Evolutionary conservation across 192 early-diverging fungal species (phyloP).

Genomic region (Lobosporangium transversale): DNA sequence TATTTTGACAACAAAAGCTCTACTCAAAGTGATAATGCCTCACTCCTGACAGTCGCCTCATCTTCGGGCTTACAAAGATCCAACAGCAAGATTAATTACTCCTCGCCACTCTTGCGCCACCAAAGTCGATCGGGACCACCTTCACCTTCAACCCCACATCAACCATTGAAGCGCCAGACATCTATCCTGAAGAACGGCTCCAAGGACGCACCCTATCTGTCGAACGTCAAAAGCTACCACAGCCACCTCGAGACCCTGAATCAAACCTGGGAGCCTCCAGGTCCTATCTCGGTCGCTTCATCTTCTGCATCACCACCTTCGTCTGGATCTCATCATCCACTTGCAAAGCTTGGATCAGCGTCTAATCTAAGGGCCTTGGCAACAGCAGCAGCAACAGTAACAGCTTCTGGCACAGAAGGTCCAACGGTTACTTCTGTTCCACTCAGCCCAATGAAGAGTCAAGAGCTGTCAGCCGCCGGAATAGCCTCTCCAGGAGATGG

Average conservation of each 20-base stretch:
- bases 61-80: constrained; percentile 23
- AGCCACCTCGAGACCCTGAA: constrained; percentile 33
- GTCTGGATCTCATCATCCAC: constrained; percentile 7
- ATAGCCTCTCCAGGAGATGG: constrained; percentile 7
- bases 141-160: constrained; percentile 12
- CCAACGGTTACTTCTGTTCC: background rate
- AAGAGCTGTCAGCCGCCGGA: background rate
- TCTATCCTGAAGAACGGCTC: constrained; percentile 51
- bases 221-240: constrained; percentile 8
- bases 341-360: constrained; percentile 33
- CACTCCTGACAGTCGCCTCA: constrained; percentile 1
- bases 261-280: constrained; percentile 39
- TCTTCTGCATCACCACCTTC: constrained; percentile 3
- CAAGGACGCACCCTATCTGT: constrained; percentile 48
- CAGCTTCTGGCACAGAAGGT: no score
- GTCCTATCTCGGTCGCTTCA: constrained; percentile 12
- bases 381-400: constrained; percentile 15
- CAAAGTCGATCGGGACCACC: constrained; percentile 42
- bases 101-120: constrained; percentile 32
- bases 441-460: constrained; percentile 2
- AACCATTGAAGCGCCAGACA: constrained; percentile 27
- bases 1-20: constrained; percentile 6
- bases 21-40: background rate
- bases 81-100: constrained; percentile 40
- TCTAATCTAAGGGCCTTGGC: constrained; percentile 41